A percentile compares a stretch with the other conserved stretches of the same genome.
Conservation (phyloP, 2,329 filamentous ascomycete genomes). For the Diaporthe australafricana region DNA sequence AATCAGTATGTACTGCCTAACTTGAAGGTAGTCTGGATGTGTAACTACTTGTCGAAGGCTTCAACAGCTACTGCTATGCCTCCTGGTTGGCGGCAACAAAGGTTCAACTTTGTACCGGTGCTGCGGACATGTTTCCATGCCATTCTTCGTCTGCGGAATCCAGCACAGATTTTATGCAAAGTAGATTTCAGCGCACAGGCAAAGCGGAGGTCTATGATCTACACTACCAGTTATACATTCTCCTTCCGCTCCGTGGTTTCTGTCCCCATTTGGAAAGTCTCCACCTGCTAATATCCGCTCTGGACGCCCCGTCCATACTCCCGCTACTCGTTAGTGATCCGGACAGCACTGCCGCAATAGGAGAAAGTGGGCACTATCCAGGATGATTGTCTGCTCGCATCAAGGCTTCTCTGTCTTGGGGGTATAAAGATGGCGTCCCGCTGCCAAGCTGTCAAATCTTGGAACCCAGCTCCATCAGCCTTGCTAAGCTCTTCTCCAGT, state of each 20-base stretch:
- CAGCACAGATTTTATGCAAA: neutral
- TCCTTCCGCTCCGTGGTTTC: neutral
- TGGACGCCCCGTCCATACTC: too few relatives aligned
- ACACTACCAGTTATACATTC: neutral
- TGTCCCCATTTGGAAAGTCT: neutral
- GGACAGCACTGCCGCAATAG: slow-evolving; percentile 12
- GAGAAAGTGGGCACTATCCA: neutral
- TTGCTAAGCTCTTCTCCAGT: slow-evolving; percentile 20
- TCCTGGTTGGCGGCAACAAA: neutral
- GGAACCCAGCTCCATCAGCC: slow-evolving; percentile 7
- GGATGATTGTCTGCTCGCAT: neutral
- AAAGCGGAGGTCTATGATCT: too few relatives aligned
- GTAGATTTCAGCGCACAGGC: neutral
- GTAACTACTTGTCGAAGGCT: too few relatives aligned
- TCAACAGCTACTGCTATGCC: neutral
- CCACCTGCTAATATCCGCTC: slow-evolving; percentile 14
- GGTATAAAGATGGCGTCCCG: neutral
- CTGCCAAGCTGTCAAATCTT: slow-evolving; percentile 7
- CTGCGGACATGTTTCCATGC: too few relatives aligned
- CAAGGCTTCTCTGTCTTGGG: neutral
- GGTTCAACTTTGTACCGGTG: neutral
- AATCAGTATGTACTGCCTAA: neutral
- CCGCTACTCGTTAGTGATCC: neutral
- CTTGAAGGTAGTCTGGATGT: neutral
- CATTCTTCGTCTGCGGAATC: neutral